Base-by-base conservation (phyloP, 2,329 filamentous ascomycete genomes). In the Colletotrichum sp. region DNA sequence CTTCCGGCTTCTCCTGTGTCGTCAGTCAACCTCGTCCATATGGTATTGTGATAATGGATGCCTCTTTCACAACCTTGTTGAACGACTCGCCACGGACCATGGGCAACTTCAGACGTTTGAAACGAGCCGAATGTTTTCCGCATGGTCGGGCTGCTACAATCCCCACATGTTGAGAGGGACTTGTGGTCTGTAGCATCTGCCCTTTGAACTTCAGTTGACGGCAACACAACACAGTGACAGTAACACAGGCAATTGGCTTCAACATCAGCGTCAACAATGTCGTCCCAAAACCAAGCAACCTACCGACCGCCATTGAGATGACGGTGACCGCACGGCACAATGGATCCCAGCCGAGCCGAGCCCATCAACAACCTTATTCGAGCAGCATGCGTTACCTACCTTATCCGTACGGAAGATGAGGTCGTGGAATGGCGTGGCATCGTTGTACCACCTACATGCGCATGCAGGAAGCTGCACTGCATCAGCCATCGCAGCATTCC, bases 381-480 rank as follows among this genome's bases (percentile, higher is more conserved):
- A n/a, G 39, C 52, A 36, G 63, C 72, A 28, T 62, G 55, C 69
- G 55, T 44, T 24, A 26, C 44, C 64, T 69, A 67, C 34, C 70
- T 30, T 30, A 64, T 59, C 57, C 73, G 44, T 52, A 64, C n/a
- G 44, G 72, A 52, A 39, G 32, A 62, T 30, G 49, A 18, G 18
- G 69, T 69, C 16, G 26, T 63, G 34, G 30, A 39, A 57, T 52
- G 60, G 44, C 59, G 26, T 63, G 57, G 15, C 63, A 68, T 67
- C 39, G 32, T 64, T 64, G 69, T 76, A 69, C 64, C 63, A 72
- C 63, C 32, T 63, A 72, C 73, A 68, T 55, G 57, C 15, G 63
- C 55, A 72, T 76, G 69, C 69, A 72, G 69, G 36, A 72, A 62
- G 52, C 44, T 69, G 69, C 72, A 72, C 39, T 21, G 26, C 57